A percentile compares a stretch with the other conserved stretches of the same genome.
phyloP scores from a whole-genome alignment of 805 yeast genomes.

The Candida ulmi region DNA sequence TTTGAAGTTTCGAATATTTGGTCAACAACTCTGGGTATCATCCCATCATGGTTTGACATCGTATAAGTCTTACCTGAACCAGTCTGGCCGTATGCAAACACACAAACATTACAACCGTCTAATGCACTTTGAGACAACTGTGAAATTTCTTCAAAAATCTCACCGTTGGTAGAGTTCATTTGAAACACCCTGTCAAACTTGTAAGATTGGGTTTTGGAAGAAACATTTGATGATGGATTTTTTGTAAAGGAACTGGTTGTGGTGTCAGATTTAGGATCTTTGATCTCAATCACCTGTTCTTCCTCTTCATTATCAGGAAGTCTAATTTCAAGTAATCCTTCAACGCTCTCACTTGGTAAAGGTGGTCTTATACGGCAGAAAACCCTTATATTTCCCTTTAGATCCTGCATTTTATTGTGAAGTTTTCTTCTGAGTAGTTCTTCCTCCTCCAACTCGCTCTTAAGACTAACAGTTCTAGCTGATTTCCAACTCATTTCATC shows the following conservation, averaged over 20 bases:
- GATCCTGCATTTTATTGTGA: conserved; percentile 74
- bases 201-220: conserved; percentile 33
- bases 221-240: neutral
- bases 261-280: conserved; percentile 8
- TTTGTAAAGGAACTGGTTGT: conserved; percentile 1
- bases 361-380: conserved; percentile 81
- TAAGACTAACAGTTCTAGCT: conserved; percentile 25
- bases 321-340: conserved; percentile 25
- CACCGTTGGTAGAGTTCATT: conserved; percentile 44
- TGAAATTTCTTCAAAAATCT: conserved; percentile 77
- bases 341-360: conserved; percentile 17
- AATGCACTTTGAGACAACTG: conserved; percentile 80
- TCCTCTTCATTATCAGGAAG: conserved; percentile 26
- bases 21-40: conserved; percentile 70
- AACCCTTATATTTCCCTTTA: conserved; percentile 89
- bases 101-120: conserved; percentile 89
- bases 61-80: conserved; percentile 94
- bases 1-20: conserved; percentile 60
- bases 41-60: conserved; percentile 75
- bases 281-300: conserved; percentile 19
- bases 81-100: conserved; percentile 96
- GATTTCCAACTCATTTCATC: conserved; percentile 20
- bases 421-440: conserved; percentile 55
- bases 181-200: conserved; percentile 77
- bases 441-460: conserved; percentile 36